Evolutionary conservation across 2,329 filamentous ascomycete genomes (phyloP), one percentile per base, ranked within the genome.

Genomic region (Pezicula carpinea): DNA sequence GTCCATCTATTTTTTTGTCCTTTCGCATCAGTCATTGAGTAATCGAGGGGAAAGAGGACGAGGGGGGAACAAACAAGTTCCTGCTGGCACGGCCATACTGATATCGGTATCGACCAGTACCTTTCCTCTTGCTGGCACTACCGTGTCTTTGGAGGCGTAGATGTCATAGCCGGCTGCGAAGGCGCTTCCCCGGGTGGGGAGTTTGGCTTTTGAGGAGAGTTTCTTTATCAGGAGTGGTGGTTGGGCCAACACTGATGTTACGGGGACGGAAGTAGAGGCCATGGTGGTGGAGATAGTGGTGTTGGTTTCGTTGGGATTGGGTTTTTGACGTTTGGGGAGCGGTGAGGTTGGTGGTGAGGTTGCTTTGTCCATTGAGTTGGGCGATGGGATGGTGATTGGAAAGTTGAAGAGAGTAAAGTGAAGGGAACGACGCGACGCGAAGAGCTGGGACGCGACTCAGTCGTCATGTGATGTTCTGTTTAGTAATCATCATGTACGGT

Each of bases 111-210:
- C 87, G 32, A 97, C 90, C 23, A 96, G 72, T 0, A 75, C 89
- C 70, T 95, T 90, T 56, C 90, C 91, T 50, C 88, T 77, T 2
- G 87, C 82, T 0, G 91, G 91, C 47, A 99, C 83, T 2, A 79
- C 77, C 4, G 83, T 85, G 32, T 85, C 80, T 61, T 81, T 80
- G 2, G 89, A 80, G 43, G 83, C 85, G 69, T 96, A 97, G 49
- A 99, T 65, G 68, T 99, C 93, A 71, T 97, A 97, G 31, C 93
- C 93, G 1, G 93, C 93, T 1, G 93, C 89, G 63, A 88, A 91
- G 44, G 83, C 85, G 56, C 88, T 95, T 56, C 93, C 93, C 46
- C 92, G 83, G 0, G 89, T 97, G 10, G 93, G 93, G 19, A 91
- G 76, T 39, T 78, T 80, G n/a, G 85, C 93, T 53, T 85, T 82